Base-by-base conservation (phyloP, 495 filamentous ascomycete species). In the Annulohypoxylon stygium region DNA sequence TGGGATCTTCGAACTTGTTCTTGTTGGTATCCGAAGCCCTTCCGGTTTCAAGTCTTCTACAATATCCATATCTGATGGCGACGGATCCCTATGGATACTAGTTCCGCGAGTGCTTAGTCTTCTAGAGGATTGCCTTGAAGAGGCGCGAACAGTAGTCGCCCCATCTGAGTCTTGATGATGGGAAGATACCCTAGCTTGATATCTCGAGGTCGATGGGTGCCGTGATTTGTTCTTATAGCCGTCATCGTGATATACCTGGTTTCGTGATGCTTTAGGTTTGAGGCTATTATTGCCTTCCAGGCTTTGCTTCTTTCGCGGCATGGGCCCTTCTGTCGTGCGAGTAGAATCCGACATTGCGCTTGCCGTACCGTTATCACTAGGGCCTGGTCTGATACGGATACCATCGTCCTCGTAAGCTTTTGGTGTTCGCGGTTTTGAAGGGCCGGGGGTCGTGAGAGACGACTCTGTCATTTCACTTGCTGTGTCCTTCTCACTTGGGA, bases 31-130 rank as follows among this genome's bases (percentile, higher is more conserved):
- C 33, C 61, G 69, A 11, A 75, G 61, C 36, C 76, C 75, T 8
- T 70, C 69, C 12, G 78, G 75, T 58, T 80, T 80, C 3, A 69
- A 37, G 6, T 84, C 79, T 60, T 82, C 79, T 23, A 72, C 74
- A 3, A 76, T 75, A 77, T 87, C 51, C 80, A 86, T 59, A 79
- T 87, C 71, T 81, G 79, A 78, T 84, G 85, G 62, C 82, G 88
- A 71, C 77, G 47, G 72, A 11, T 74, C 77, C 23, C 76, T 75
- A 58, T 63, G 63, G 39, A 67, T 10, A 33, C 73, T 65, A 0
- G 64, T 75, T 37, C 41, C 47, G 26, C 71, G 70, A 47, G 66
- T 62, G 63, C 74, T 80, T 60, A 71, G 64, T 50, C 74, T 61
- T 50, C 54, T 67, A 6, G 78, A 80, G 34, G 74, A 73, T 6